Evolutionary conservation across 1,139 yeast genomes (phyloP), one percentile per base, ranked within the genome.

Genomic region (Suhomyces yuchorum): DNA sequence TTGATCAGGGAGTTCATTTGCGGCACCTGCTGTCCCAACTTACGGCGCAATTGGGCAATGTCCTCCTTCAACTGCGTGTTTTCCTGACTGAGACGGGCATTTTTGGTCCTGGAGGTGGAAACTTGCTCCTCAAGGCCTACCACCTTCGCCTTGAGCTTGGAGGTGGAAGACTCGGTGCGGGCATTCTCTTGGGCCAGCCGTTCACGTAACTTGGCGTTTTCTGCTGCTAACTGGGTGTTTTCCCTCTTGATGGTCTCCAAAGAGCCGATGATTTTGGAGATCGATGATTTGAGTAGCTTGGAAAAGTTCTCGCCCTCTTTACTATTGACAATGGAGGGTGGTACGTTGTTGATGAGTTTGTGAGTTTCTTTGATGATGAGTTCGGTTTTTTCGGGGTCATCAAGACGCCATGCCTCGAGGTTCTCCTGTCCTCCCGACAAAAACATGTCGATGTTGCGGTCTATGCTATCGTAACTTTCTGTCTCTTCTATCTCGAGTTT

Each of bases 311-410:
- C 72, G n/a, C 68, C 63, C 22, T 66, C 70, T 42, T 58, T 58
- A 44, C 59, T 59, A 20, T 60, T 56, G 17, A 57, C 38, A 1
- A 63, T 56, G 8, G 60, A 56, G 8, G 51, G 40, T 0, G 74
- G 73, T 3, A 65, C 53, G 9, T 58, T 58, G 23, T 56, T 60
- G 9, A 70, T 59, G 33, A 63, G 50, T 38, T 59, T 60, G 46
- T 69, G 73, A 5, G 75, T 68, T 42, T 68, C 70, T 22, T 56
- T 59, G 15, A 70, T 58, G 20, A 67, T 50, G 11, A 66, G 52
- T 37, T 67, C 69, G 3, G 66, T 59, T 19, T 56, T 57, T 28
- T 60, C 66, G 9, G 49, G 52, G 6, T 54, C 59, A 15, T 51
- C 56, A 18, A 45, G 33, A 14, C 41, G 39, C 17, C 41, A 43